Conservation (phyloP, 2,329 filamentous ascomycete genomes). For the Stagonosporopsis cucurbitacearum region DNA sequence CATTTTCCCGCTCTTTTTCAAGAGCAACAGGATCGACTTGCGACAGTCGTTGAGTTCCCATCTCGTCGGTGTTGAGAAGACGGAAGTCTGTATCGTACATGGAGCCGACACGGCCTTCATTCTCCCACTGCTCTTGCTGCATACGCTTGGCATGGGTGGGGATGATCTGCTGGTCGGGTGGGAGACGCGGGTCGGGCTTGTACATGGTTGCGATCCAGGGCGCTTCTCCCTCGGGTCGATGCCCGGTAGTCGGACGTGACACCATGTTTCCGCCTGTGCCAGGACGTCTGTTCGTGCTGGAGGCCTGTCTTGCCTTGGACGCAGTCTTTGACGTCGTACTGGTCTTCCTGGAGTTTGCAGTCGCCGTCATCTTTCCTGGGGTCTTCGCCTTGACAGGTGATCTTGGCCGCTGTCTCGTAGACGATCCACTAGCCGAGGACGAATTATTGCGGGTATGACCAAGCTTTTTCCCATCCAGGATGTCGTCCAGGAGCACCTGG, state of each 20-base stretch:
- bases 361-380: constrained; percentile 46
- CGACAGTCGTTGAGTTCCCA: constrained; percentile 40
- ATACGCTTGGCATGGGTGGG: constrained; percentile 90
- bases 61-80: constrained; percentile 73
- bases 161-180: constrained; percentile 92
- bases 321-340: constrained; percentile 34
- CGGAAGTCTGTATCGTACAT: constrained; percentile 88
- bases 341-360: constrained; percentile 43
- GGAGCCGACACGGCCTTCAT: constrained; percentile 83
- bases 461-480: constrained; percentile 25
- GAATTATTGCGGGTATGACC: constrained; percentile 32
- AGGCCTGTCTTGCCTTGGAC: constrained; percentile 46
- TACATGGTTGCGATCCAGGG: constrained; percentile 96
- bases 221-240: constrained; percentile 87
- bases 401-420: constrained; percentile 36
- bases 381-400: constrained; percentile 51
- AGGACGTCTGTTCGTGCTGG: constrained; percentile 58
- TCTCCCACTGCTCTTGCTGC: constrained; percentile 95
- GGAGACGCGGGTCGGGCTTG: constrained; percentile 91
- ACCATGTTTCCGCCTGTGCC: constrained; percentile 66
- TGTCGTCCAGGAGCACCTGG: constrained; percentile 60
- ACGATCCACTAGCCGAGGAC: constrained; percentile 34
- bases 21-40: constrained; percentile 40
- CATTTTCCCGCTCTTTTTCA: constrained; percentile 37
- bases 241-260: constrained; percentile 65